Evolutionary conservation across 2,329 filamentous ascomycete species (phyloP), one percentile per base, ranked within the genome.

Genomic region (Cladosporium sp.): DNA sequence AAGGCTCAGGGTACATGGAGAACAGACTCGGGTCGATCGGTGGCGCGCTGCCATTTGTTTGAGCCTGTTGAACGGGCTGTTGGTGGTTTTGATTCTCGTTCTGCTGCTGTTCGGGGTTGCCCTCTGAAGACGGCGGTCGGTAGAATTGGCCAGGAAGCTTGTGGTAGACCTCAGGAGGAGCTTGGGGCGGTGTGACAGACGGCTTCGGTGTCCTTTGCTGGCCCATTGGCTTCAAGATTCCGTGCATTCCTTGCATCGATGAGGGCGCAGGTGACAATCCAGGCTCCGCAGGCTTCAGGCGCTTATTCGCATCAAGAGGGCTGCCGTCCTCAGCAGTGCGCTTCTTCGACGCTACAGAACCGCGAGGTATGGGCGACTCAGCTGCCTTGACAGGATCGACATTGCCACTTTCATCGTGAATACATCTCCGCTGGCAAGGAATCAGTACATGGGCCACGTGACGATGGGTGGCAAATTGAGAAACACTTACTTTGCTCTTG

Each of bases 331-430:
- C 77, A 4, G 68, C 65, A 38, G 73, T 68, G 34, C 78, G 74
- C 55, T 79, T 77, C 65, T 82, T 83, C 37, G 74, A 70, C n/a
- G 74, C 74, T n/a, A 70, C 71, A 32, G 77, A 77, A 11, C 78
- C 80, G 56, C 81, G 75, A 38, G 81, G 80, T 38, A 83, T 77
- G 2, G 81, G 79, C 19, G 77, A 73, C 62, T 85, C 81, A 46
- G 79, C 78, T 2, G 80, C 79, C 63, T 85, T 85, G 60, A 82
- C 67, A 2, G 81, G 82, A 64, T 85, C 82, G 22, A 85, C 76
- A 52, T 81, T 77, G 46, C 82, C 82, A 58, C 79, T 77, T 58
- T 84, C 81, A 60, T 85, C 82, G 61, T 85, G 82, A 45, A 85
- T 82, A 62, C 82, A 85, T 61, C 82, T 80, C 54, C 82, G 80